Evolutionary conservation across 768 basidiomycete genomes (phyloP).

Genomic region (Dioszegia hungarica): DNA sequence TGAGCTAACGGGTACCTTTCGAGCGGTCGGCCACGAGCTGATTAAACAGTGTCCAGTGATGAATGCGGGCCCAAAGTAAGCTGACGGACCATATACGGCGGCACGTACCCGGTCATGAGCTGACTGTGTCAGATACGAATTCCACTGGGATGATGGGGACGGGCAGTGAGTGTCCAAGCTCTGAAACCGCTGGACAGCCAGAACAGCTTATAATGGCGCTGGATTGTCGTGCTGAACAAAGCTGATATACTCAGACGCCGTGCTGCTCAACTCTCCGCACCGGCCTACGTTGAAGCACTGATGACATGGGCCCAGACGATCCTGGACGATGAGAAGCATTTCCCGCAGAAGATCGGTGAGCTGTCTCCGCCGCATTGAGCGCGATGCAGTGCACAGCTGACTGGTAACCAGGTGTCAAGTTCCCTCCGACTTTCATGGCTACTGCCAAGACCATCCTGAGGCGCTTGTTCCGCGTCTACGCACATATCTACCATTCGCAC

Average conservation of each 20-base stretch:
- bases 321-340: constrained; percentile 84
- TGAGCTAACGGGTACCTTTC: constrained; percentile 44
- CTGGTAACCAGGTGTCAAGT: constrained; percentile 79
- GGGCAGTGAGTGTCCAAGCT: constrained; percentile 33
- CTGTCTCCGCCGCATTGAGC: too few relatives aligned
- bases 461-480: constrained; percentile 92
- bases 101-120: neutral
- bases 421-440: constrained; percentile 81
- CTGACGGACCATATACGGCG: too few relatives aligned
- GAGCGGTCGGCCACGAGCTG: neutral
- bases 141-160: constrained; percentile 49
- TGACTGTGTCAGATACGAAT: constrained; percentile 39
- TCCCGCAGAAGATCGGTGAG: constrained; percentile 90
- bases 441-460: constrained; percentile 88
- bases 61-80: constrained; percentile 49
- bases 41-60: constrained; percentile 44
- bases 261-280: constrained; percentile 43
- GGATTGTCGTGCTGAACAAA: neutral
- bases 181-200: neutral
- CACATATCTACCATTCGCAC: constrained; percentile 97
- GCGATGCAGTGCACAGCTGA: neutral
- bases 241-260: neutral
- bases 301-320: constrained; percentile 98
- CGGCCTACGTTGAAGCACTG: constrained; percentile 89
- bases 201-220: too few relatives aligned